A percentile compares a stretch with the other conserved stretches of the same genome.
These are phyloP conservation scores for Acanthamoeba triangularis DNA, from an alignment of 208 protist genomes.

Conservation along the genomic window DNA sequence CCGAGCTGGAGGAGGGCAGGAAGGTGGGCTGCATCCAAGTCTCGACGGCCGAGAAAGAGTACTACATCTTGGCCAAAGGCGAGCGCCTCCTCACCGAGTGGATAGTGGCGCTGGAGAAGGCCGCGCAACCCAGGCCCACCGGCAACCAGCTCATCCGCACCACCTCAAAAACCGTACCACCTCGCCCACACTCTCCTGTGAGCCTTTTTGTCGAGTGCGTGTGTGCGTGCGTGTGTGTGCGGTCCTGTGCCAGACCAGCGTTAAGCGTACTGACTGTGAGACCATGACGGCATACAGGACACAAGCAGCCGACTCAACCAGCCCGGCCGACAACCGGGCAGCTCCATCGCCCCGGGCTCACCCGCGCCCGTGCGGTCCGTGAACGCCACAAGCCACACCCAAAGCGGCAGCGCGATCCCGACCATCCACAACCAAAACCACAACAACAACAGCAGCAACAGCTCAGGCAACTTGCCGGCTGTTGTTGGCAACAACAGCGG, in stretches of 20 bases:
- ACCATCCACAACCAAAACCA: neutral
- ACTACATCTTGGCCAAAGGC: slow-evolving; percentile 66
- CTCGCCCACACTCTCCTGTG: neutral
- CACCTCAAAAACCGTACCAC: neutral
- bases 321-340: too few species aligned
- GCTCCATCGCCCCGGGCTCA: too few species aligned
- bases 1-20: neutral
- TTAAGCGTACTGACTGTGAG: too few species aligned
- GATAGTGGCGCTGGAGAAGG: neutral
- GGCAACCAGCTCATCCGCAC: slow-evolving; percentile 18
- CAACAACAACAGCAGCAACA: neutral
- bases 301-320: too few species aligned
- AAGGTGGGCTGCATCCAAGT: slow-evolving; percentile 17
- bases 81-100: slow-evolving; percentile 38
- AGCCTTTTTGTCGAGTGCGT: too few species aligned
- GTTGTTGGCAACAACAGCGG: neutral
- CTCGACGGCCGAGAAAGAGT: neutral
- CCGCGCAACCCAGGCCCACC: neutral
- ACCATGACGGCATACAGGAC: too few species aligned
- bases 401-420: neutral
- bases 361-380: too few species aligned
- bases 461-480: neutral
- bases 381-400: neutral
- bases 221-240: too few species aligned
- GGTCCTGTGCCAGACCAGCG: too few species aligned